Base-by-base conservation (phyloP, 768 basidiomycete species). In the Leccinum barrowsii region DNA sequence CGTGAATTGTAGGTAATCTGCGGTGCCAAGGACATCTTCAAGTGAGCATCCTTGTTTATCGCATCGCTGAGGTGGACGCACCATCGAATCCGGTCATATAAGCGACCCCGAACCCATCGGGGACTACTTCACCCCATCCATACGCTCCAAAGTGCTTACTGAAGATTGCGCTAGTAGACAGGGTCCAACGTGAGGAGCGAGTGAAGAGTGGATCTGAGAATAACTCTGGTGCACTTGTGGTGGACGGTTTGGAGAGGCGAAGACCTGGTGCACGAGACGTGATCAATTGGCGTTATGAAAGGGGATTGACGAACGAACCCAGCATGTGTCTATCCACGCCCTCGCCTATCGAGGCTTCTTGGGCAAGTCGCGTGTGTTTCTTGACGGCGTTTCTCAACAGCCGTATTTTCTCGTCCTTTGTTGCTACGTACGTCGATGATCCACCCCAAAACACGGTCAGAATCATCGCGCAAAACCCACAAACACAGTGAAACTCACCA, bases 71-170 rank as follows among this genome's bases (percentile, higher is more conserved):
- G 37, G 40, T 40, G 21, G 37, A 70, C 82, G 55, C 57, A 87
- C 89, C 85, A 62, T 90, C 84, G 65, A 84, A 89, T 40, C 91
- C 90, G n/a, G 94, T 94, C 83, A 93, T 87, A 69, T 98, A 98
- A 12, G 93, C 89, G 30, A 98, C 88, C 32, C 95, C 95, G 68
- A 95, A 98, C 1, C 95, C 95, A 63, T 97, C 87, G 1, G 91
- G 87, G 24, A 96, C 92, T 48, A 98, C 90, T 81, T 93, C 91
- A 51, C 95, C 95, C 95, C 95, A 98, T 13, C 94, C 94, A 73
- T 97, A 94, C 21, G 81, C 85, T 37, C 79, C 81, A 67, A 98
- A 85, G 71, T 90, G 87, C 59, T 86, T 86, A n/a, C 89, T 92
- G 65, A 89, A 90, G 30, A 98, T 78, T 5, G 92, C 89, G 54